Conservation (phyloP, 2,329 filamentous ascomycete species). For the Allantophomopsis lycopodina region DNA sequence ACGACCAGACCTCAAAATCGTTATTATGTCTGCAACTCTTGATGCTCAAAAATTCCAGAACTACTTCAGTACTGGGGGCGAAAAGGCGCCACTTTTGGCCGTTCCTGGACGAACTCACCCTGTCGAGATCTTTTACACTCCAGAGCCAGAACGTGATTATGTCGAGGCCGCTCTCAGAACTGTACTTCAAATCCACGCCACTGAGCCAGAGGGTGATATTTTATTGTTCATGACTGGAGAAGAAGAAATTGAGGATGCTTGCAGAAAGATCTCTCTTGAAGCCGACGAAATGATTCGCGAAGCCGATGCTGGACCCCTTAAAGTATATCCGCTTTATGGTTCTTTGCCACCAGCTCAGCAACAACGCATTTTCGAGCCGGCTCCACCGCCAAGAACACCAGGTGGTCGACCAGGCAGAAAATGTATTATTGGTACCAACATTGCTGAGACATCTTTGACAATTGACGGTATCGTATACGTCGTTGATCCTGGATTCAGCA, state of each 20-base stretch:
- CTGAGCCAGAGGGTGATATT: constrained; percentile 84
- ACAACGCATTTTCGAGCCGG: constrained; percentile 87
- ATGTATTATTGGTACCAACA: constrained; percentile 90
- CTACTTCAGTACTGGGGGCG: constrained; percentile 65
- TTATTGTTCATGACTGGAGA: constrained; percentile 93
- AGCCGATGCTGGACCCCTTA: constrained; percentile 79
- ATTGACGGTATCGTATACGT: constrained; percentile 99
- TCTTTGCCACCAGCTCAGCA: constrained; percentile 86
- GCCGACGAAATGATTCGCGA: constrained; percentile 85
- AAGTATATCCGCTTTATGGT: constrained; percentile 88
- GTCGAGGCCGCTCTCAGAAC: constrained; percentile 91
- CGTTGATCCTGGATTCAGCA: constrained; percentile 97
- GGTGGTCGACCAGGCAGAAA: constrained; percentile 86
- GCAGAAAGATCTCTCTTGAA: constrained; percentile 81
- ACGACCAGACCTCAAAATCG: constrained; percentile 85
- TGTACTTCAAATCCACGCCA: constrained; percentile 91
- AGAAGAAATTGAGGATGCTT: constrained; percentile 96
- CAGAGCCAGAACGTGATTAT: constrained; percentile 91
- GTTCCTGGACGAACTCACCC: constrained; percentile 92
- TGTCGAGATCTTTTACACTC: constrained; percentile 97
- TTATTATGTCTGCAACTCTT: constrained; percentile 97
- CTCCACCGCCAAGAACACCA: constrained; percentile 56
- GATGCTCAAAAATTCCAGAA: constrained; percentile 97
- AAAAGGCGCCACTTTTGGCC: constrained; percentile 65
- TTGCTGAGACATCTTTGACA: constrained; percentile 92